Evolutionary conservation across 192 early-diverging fungal species (phyloP).

Genomic region (Neocallimastix lanati): DNA sequence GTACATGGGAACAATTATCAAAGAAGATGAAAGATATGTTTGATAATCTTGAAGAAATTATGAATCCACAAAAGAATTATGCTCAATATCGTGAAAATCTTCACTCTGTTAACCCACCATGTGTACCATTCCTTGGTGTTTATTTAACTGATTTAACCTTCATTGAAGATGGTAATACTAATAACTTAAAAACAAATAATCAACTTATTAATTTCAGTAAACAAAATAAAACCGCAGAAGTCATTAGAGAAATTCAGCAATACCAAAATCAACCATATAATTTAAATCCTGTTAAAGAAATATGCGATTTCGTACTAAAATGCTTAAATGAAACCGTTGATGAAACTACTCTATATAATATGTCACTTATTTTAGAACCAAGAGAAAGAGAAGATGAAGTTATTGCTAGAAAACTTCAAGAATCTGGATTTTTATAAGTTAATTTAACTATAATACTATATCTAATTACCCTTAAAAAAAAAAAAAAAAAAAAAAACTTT

Average conservation of each 20-base stretch:
- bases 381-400: neutral
- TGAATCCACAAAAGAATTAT: neutral
- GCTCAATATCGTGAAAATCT: constrained; percentile 57
- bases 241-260: neutral
- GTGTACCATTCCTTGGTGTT: constrained; percentile 68
- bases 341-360: neutral
- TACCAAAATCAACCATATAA: neutral
- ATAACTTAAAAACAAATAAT: neutral
- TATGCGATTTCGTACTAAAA: neutral
- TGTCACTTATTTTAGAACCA: neutral
- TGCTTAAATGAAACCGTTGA: neutral
- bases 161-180: constrained; percentile 53
- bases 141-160: constrained; percentile 80
- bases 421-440: neutral
- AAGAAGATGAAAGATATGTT: constrained; percentile 15
- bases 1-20: constrained; percentile 66
- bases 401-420: neutral
- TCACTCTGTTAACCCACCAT: constrained; percentile 58
- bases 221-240: neutral
- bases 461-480: neutral
- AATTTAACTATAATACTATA: neutral
- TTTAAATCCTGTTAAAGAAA: neutral
- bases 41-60: neutral
- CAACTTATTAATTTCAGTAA: neutral
- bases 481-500: too few species aligned